These are phyloP conservation scores for Austroboletus novae-zelandiae DNA, from an alignment of 1,284 basidiomycete species.

Conservation along the genomic window DNA sequence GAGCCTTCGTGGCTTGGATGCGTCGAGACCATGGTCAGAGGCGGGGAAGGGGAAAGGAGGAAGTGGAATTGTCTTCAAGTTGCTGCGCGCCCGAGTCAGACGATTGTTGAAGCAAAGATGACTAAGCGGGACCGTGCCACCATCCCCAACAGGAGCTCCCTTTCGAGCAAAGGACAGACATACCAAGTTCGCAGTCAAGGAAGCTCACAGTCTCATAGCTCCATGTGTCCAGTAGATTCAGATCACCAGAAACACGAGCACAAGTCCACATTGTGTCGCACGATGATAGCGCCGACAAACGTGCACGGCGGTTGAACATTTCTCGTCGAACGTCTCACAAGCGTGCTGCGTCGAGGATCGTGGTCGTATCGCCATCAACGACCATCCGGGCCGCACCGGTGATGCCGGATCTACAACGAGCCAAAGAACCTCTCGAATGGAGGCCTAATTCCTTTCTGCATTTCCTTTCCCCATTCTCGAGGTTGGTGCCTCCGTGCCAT, in stretches of 20 bases:
- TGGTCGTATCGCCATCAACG: too few relatives aligned
- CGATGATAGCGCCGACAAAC: neutral
- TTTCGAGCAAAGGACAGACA: too few relatives aligned
- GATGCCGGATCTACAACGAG: neutral
- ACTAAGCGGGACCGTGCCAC: constrained; percentile 21
- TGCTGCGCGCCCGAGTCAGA: constrained; percentile 4
- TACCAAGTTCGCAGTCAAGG: too few relatives aligned
- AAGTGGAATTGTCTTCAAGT: constrained; percentile 9
- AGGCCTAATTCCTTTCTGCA: too few relatives aligned
- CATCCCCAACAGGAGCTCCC: too few relatives aligned
- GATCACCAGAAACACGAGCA: neutral
- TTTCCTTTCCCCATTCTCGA: neutral
- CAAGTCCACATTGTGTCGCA: too few relatives aligned
- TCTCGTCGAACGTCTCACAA: neutral
- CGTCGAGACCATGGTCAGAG: constrained; percentile 29
- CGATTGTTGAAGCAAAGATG: constrained; percentile 6
- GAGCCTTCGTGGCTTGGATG: constrained; percentile 40
- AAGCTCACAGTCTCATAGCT: too few relatives aligned
- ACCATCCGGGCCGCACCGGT: neutral
- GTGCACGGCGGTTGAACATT: neutral
- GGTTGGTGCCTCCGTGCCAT: neutral
- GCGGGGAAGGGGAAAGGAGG: neutral
- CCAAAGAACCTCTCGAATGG: neutral
- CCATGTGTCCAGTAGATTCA: neutral
- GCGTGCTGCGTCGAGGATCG: too few relatives aligned